Evolutionary conservation across 2,329 filamentous ascomycete genomes (phyloP).

Genomic region (Penicillium decumbens): DNA sequence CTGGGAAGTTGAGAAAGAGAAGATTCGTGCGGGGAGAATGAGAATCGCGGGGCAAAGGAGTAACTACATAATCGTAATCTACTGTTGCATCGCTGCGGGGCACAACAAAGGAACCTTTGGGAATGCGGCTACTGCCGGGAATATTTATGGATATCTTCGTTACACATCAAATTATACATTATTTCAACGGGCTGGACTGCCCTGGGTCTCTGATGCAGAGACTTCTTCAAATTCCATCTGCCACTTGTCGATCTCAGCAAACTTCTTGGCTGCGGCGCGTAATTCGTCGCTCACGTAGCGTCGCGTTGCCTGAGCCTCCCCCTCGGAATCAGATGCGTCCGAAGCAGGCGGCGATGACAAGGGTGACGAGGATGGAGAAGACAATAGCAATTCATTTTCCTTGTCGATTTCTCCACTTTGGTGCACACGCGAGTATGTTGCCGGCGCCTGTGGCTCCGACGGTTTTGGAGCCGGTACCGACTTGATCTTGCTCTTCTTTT

Average conservation of each 20-base stretch:
- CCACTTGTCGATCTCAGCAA: constrained; percentile 43
- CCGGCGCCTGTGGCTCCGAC: constrained; percentile 1
- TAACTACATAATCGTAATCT: background rate
- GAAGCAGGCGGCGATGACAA: constrained; percentile 34
- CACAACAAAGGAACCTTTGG: background rate
- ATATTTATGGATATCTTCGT: background rate
- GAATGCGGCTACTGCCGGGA: constrained; percentile 6
- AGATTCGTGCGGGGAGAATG: background rate
- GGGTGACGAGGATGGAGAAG: constrained; percentile 33
- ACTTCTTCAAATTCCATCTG: constrained; percentile 45
- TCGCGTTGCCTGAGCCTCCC: constrained; percentile 7
- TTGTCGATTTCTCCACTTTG: constrained; percentile 23
- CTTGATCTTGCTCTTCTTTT: constrained; percentile 15
- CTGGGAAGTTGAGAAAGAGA: background rate
- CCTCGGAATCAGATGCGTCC: constrained; percentile 27
- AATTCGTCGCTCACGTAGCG: constrained; percentile 37
- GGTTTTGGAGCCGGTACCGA: constrained; percentile 2
- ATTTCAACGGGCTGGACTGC: constrained; percentile 13
- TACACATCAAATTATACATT: constrained; percentile 1
- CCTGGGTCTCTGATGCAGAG: constrained; percentile 22
- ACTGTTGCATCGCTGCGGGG: constrained; percentile 20
- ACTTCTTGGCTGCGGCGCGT: constrained; percentile 34
- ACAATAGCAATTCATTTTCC: constrained; percentile 28
- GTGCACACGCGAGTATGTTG: constrained; percentile 14
- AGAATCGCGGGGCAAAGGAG: constrained; percentile 5